phyloP scores from a whole-genome alignment of 1,139 yeast species.

The Zygoascus sp. region DNA sequence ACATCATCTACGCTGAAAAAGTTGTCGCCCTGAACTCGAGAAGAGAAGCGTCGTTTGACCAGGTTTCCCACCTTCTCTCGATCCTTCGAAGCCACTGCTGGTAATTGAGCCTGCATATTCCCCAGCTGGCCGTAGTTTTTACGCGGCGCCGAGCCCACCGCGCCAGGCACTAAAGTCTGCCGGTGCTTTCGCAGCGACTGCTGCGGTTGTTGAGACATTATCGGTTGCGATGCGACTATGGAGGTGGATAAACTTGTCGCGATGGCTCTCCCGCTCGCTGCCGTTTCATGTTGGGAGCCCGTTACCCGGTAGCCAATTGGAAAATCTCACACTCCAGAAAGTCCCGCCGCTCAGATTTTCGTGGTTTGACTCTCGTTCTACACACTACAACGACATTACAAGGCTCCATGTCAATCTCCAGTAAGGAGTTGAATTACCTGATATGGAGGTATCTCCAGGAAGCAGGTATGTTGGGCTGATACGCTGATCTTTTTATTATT shows the following conservation, averaged over 20 bases:
- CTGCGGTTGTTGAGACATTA: constrained; percentile 15
- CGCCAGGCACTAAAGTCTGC: constrained; percentile 28
- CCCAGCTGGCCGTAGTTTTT: constrained; percentile 23
- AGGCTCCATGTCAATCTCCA: constrained; percentile 64
- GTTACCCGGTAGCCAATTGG: neutral
- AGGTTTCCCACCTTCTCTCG: constrained; percentile 27
- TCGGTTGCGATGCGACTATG: too few relatives aligned
- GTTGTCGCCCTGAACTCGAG: constrained; percentile 21
- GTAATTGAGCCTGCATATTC: constrained; percentile 22
- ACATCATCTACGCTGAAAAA: constrained; percentile 15
- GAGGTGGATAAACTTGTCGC: neutral
- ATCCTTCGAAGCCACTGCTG: constrained; percentile 24
- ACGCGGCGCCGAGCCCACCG: constrained; percentile 16
- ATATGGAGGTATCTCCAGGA: constrained; percentile 94
- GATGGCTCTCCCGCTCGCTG: neutral
- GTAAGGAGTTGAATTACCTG: constrained; percentile 82
- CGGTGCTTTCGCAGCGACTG: constrained; percentile 33
- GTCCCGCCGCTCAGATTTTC: neutral
- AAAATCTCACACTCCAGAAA: neutral
- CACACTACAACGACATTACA: neutral
- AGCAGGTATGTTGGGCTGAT: constrained; percentile 46
- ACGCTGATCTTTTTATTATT: neutral
- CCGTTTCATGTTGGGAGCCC: neutral
- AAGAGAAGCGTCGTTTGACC: constrained; percentile 28
- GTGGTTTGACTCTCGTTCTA: too few relatives aligned